These are phyloP conservation scores for Cystoderma amianthinum DNA, from an alignment of 768 basidiomycete genomes.

Conservation along the genomic window DNA sequence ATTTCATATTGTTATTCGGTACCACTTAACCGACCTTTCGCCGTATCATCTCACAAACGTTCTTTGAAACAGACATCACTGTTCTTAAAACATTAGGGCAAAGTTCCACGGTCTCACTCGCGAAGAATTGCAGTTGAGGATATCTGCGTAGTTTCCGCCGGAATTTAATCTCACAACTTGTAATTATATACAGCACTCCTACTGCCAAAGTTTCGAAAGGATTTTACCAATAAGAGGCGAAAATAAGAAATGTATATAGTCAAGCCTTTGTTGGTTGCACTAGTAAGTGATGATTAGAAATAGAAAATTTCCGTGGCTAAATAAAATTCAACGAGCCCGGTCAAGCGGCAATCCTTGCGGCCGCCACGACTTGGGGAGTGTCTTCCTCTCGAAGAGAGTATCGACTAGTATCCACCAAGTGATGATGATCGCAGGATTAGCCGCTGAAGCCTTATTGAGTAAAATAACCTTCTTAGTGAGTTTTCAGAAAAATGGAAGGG, in stretches of 20 bases:
- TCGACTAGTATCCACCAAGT: too few species aligned
- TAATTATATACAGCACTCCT: neutral
- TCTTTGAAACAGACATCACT: neutral
- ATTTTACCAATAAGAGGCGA: neutral
- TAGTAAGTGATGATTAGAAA: neutral
- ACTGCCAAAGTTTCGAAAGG: neutral
- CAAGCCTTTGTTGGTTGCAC: too few species aligned
- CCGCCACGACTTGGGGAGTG: conserved; percentile 26
- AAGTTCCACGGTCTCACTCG: neutral
- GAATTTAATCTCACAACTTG: neutral
- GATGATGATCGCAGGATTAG: too few species aligned
- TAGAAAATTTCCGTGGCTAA: neutral
- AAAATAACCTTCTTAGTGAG: too few species aligned
- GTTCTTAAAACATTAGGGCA: neutral
- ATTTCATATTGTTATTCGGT: too few species aligned
- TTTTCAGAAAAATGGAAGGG: too few species aligned
- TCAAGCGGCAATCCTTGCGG: conserved; percentile 31
- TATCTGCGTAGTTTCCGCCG: neutral
- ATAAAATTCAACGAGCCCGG: conserved; percentile 2
- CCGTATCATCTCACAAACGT: neutral
- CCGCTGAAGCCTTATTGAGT: too few species aligned
- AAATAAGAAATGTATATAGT: too few species aligned
- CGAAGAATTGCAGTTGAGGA: neutral
- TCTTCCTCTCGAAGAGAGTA: conserved; percentile 5
- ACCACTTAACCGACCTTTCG: too few species aligned